Conservation (phyloP, 148 eudicot genomes). For the Nyssa sinensis region DNA sequence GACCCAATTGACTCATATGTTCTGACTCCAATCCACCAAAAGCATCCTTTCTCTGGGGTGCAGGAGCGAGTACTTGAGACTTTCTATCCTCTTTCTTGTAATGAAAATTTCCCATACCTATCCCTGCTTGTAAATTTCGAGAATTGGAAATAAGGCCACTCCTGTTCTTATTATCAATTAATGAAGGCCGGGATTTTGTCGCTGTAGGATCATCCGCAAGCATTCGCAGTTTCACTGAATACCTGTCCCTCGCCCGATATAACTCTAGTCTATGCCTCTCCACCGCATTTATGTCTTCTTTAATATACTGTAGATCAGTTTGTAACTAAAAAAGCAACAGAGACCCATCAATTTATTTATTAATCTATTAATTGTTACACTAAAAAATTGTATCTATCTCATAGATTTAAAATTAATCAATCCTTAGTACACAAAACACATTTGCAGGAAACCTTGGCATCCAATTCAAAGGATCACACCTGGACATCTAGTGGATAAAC, state of each 20-base stretch:
- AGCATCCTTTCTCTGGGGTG: constrained; percentile 57
- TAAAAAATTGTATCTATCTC: background rate
- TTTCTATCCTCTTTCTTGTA: constrained; percentile 59
- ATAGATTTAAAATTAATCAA: background rate
- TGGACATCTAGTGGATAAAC: background rate
- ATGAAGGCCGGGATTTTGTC: constrained; percentile 48
- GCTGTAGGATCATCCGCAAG: constrained; percentile 49
- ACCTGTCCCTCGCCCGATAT: constrained; percentile 70
- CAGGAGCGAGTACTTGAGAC: constrained; percentile 49
- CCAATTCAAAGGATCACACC: background rate
- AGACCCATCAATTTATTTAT: constrained; percentile 11
- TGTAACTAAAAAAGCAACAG: constrained; percentile 53
- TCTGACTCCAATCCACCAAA: constrained; percentile 55
- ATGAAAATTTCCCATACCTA: constrained; percentile 48
- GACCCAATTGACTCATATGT: constrained; percentile 65
- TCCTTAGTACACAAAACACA: background rate
- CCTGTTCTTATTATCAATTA: constrained; percentile 44
- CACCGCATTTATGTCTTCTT: constrained; percentile 72
- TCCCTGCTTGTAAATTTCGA: constrained; percentile 49
- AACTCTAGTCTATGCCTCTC: constrained; percentile 76
- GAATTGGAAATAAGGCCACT: constrained; percentile 51
- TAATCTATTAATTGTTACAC: constrained; percentile 1
- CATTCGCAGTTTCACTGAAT: constrained; percentile 63
- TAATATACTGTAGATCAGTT: constrained; percentile 70
- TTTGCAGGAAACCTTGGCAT: background rate